phyloP scores from a whole-genome alignment of 2,329 filamentous ascomycete genomes.

The Phyllosticta paracitricarpa region DNA sequence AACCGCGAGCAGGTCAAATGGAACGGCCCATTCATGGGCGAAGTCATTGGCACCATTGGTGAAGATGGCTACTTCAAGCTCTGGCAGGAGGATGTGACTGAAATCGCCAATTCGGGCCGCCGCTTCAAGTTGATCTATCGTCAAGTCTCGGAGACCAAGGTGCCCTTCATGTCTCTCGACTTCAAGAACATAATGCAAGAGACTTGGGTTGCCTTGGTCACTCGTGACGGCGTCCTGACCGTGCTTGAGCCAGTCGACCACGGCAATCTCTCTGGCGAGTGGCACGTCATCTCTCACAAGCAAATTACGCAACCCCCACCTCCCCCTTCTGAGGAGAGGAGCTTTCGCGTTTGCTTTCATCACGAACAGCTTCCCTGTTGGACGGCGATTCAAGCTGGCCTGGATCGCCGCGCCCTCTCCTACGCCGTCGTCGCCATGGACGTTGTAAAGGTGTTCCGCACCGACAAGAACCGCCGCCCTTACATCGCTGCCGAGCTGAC shows the following conservation, averaged over 20 bases:
- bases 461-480: constrained; percentile 64
- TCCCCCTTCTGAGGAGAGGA: constrained; percentile 71
- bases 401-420: constrained; percentile 66
- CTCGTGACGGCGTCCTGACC: constrained; percentile 67
- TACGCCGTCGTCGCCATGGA: constrained; percentile 83
- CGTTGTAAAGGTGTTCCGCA: constrained; percentile 72
- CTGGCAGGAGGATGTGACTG: constrained; percentile 83
- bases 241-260: constrained; percentile 80
- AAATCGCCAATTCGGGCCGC: constrained; percentile 61
- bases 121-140: constrained; percentile 66
- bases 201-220: constrained; percentile 76
- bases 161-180: constrained; percentile 66
- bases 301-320: constrained; percentile 57
- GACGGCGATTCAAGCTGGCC: constrained; percentile 66
- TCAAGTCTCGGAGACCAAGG: constrained; percentile 56
- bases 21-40: constrained; percentile 83
- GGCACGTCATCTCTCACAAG: constrained; percentile 65
- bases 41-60: constrained; percentile 77
- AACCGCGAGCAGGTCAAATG: constrained; percentile 61
- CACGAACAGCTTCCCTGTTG: constrained; percentile 76
- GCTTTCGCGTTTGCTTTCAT: constrained; percentile 80
- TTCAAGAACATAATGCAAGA: constrained; percentile 78
- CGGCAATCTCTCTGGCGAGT: constrained; percentile 63
- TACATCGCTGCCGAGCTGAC: constrained; percentile 71
- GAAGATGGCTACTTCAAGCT: constrained; percentile 85